These are phyloP conservation scores for Sporothrix brasiliensis DNA, from an alignment of 2,329 filamentous ascomycete species.

Conservation along the genomic window DNA sequence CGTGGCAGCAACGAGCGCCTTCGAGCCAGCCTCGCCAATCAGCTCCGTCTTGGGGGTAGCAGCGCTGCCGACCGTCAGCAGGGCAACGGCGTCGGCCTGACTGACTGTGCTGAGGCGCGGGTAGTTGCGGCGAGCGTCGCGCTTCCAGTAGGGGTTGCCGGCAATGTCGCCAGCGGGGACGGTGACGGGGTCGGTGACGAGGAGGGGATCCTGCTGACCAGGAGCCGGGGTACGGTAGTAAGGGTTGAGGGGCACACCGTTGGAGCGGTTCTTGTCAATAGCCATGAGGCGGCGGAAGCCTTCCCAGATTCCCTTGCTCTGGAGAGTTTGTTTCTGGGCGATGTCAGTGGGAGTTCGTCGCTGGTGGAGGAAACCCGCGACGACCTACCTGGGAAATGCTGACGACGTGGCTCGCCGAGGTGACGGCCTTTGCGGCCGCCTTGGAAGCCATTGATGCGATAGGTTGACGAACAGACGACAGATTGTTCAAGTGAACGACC, in stretches of 20 bases:
- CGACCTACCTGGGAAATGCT: conserved; percentile 61
- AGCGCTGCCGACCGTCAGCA: conserved; percentile 83
- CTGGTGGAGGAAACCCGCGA: background rate
- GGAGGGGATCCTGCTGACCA: conserved; percentile 68
- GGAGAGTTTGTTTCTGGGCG: conserved; percentile 88
- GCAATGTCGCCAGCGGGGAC: conserved; percentile 83
- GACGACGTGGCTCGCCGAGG: conserved; percentile 56
- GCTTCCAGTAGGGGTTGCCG: conserved; percentile 96
- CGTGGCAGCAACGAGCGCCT: conserved; percentile 73
- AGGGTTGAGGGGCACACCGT: conserved; percentile 88
- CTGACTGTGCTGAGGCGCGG: conserved; percentile 76
- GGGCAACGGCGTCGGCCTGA: conserved; percentile 81
- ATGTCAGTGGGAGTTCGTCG: background rate
- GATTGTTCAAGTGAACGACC: background rate
- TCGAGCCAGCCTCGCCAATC: conserved; percentile 62
- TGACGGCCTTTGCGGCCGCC: conserved; percentile 54
- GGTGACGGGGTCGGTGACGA: conserved; percentile 81
- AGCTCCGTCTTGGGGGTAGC: conserved; percentile 80
- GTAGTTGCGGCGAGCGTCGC: conserved; percentile 81
- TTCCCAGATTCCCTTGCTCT: conserved; percentile 88
- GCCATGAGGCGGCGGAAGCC: conserved; percentile 74
- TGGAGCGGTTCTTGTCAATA: conserved; percentile 85
- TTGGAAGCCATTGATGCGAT: conserved; percentile 59
- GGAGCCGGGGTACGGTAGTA: conserved; percentile 88
- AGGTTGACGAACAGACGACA: background rate